Percentiles rank a stretch among this genome's conserved stretches.
These are phyloP conservation scores for Cercophora scortea DNA, from an alignment of 495 filamentous ascomycete genomes.

Conservation along the genomic window DNA sequence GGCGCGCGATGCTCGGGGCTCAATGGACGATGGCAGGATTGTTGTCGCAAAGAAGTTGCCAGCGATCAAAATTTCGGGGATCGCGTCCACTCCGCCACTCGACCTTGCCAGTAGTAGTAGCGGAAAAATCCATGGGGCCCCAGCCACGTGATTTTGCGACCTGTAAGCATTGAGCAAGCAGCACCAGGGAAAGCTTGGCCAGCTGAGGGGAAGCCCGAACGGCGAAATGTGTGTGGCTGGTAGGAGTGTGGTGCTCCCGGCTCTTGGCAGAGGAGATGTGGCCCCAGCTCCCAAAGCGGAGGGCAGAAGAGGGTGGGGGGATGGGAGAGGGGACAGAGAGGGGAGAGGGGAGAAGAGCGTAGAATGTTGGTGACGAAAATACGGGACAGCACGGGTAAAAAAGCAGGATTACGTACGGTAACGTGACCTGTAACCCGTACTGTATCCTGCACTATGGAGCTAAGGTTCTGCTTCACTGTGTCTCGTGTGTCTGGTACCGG, in stretches of 20 bases:
- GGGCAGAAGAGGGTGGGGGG: too few relatives aligned
- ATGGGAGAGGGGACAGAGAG: background rate
- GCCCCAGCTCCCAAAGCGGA: background rate
- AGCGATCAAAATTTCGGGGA: conserved; percentile 18
- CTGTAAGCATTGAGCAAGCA: background rate
- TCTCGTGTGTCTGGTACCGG: too few relatives aligned
- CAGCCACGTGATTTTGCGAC: conserved; percentile 22
- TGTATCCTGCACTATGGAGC: too few relatives aligned
- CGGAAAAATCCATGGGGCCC: conserved; percentile 3
- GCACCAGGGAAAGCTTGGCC: background rate
- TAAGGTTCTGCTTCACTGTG: too few relatives aligned
- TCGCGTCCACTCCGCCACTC: conserved; percentile 14
- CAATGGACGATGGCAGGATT: conserved; percentile 25
- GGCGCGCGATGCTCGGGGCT: conserved; percentile 14
- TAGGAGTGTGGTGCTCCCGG: background rate
- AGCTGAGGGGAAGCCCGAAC: background rate
- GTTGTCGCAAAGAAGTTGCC: conserved; percentile 22
- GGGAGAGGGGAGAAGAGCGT: background rate
- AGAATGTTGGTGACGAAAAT: too few relatives aligned
- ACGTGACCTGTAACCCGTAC: too few relatives aligned
- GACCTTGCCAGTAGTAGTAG: background rate
- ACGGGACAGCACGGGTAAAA: too few relatives aligned
- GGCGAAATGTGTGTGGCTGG: background rate
- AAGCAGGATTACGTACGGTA: too few relatives aligned
- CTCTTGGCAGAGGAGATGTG: background rate